Evolutionary conservation across 202 grass and related monocot genomes (phyloP).

Genomic region (Bolboschoenoplectus hybrid): DNA sequence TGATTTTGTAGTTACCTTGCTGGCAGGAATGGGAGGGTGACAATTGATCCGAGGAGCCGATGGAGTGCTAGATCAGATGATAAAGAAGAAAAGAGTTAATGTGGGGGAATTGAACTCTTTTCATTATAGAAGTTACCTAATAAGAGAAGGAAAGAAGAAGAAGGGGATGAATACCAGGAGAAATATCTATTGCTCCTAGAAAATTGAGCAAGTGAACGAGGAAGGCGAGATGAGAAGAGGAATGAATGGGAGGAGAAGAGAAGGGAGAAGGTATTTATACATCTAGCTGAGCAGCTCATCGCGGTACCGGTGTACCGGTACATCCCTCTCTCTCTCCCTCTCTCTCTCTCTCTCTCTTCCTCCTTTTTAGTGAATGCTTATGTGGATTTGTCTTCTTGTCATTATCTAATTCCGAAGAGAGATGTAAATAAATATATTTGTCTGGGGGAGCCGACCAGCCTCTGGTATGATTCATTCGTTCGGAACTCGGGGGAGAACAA

Average conservation of each 20-base stretch:
- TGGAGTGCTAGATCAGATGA: slow-evolving; percentile 28
- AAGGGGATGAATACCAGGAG: slow-evolving; percentile 27
- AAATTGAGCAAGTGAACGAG: not conserved
- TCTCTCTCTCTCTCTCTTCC: not conserved
- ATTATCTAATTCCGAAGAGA: not conserved
- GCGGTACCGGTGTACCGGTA: not conserved
- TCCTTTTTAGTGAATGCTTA: not conserved
- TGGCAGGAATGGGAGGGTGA: not conserved
- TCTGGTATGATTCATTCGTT: too few species aligned
- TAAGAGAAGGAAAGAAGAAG: not conserved
- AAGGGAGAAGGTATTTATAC: slow-evolving; percentile 36
- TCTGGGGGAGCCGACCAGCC: not conserved
- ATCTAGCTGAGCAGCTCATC: slow-evolving; percentile 35
- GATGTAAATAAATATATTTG: not conserved
- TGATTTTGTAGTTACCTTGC: slow-evolving; percentile 15
- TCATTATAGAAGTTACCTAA: not conserved
- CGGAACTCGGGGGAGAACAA: not conserved
- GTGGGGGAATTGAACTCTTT: not conserved
- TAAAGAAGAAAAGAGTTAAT: slow-evolving; percentile 31
- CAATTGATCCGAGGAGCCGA: slow-evolving; percentile 11
- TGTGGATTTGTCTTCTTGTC: slow-evolving; percentile 31
- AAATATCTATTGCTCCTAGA: slow-evolving; percentile 28
- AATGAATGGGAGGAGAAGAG: not conserved
- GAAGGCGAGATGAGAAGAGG: slow-evolving; percentile 17
- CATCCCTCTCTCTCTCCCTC: slow-evolving; percentile 13